Evolutionary conservation across 148 eudicot species (phyloP), one percentile per base, ranked within the genome.

Genomic region (Vaccinium corymbosum): DNA sequence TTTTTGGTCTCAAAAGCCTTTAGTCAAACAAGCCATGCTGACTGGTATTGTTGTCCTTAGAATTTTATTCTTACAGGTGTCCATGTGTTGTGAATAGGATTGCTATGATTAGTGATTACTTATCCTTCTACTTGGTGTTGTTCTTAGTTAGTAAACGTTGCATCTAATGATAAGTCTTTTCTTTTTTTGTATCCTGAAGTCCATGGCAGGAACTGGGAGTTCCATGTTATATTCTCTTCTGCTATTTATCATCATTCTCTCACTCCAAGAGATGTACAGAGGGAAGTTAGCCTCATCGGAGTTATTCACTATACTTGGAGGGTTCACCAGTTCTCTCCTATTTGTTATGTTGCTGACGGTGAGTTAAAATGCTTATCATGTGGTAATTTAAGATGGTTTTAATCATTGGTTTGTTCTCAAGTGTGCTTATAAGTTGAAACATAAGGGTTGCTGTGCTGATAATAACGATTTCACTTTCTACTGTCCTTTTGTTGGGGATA

Each of bases 221-320:
- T 95, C 98, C 16, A 94, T 95, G 98, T 68, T 93, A 32, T 90
- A 92, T 79, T 94, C 98, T 5, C 84, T 93, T 57, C 83, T 95
- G 78, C 81, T 93, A 50, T 92, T 95, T 81, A 86, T 90, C 76
- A 92, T 86, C 72, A 91, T 92, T 72, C 91, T 95, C 48, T 94
- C 97, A 1, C 92, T 95, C 81, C 97, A 95, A 92, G 94, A 88
- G 74, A 90, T 94, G 90, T 95, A 90, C 61, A 90, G 94, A 89
- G 95, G 88, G 29, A 95, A 90, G 86, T 88, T 95, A 85, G 98
- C 95, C 61, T 95, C 98, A 16, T 88, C 97, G 0, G 97, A 95
- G 89, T 84, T 95, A 71, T 94, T 89, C 81, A 95, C 98, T 22
- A 95, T 95, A 72, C 94, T 95, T 84, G 98, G 98, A 66, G 98